phyloP scores from a whole-genome alignment of 345 rosid species.

The Stellera chamaejasme region DNA sequence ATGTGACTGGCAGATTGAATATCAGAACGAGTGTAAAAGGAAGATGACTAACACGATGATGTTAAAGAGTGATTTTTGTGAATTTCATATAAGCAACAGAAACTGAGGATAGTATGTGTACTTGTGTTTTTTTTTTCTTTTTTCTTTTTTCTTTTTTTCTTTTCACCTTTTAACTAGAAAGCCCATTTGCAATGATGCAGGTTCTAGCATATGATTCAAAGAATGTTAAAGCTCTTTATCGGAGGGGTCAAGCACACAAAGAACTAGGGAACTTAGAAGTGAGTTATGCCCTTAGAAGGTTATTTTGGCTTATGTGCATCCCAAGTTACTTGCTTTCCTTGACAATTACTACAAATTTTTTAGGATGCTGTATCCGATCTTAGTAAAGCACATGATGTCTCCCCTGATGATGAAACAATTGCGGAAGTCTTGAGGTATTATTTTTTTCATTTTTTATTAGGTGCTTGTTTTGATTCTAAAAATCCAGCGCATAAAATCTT shows the following conservation, averaged over 20 bases:
- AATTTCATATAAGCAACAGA: too few relatives aligned
- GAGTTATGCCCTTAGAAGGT: slow-evolving; percentile 31
- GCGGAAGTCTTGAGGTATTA: slow-evolving; percentile 67
- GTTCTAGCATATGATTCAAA: slow-evolving; percentile 71
- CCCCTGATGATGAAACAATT: slow-evolving; percentile 86
- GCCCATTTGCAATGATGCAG: slow-evolving; percentile 28
- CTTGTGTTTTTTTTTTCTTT: too few relatives aligned
- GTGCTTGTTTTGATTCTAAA: not conserved
- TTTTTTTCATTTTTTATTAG: slow-evolving; percentile 4
- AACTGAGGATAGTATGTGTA: too few relatives aligned
- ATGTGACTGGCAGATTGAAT: not conserved
- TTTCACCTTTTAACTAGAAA: too few relatives aligned
- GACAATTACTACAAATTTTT: slow-evolving; percentile 9
- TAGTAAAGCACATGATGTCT: slow-evolving; percentile 68
- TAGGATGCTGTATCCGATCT: slow-evolving; percentile 86
- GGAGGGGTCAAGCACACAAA: slow-evolving; percentile 95
- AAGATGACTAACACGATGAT: too few relatives aligned
- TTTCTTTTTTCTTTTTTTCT: too few relatives aligned
- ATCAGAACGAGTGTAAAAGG: not conserved
- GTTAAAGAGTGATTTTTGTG: too few relatives aligned
- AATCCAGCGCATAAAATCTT: slow-evolving; percentile 4
- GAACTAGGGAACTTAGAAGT: slow-evolving; percentile 67
- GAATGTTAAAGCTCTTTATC: slow-evolving; percentile 87
- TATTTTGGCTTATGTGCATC: not conserved
- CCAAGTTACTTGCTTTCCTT: slow-evolving; percentile 6